phyloP scores from a whole-genome alignment of 139 green algal species.

The Chloropicon primus region DNA sequence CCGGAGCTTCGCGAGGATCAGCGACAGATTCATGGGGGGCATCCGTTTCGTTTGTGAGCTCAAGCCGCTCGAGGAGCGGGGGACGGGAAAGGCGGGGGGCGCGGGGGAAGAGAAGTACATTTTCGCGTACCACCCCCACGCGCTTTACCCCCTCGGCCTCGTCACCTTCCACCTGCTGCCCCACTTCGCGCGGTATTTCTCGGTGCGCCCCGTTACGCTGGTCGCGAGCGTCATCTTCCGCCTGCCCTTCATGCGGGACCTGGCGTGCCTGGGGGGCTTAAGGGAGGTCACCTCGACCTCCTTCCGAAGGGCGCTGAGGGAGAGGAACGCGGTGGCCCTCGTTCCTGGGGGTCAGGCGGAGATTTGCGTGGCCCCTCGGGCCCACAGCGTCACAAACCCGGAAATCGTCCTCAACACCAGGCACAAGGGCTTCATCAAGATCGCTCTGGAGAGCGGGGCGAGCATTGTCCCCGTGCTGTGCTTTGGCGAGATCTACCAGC shows the following conservation, averaged over 20 bases:
- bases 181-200: background rate
- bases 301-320: constrained; percentile 42
- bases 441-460: constrained; percentile 59
- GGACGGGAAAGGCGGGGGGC: background rate
- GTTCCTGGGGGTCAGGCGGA: constrained; percentile 73
- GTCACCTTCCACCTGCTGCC: constrained; percentile 47
- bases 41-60: constrained; percentile 34
- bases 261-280: constrained; percentile 2
- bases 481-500: constrained; percentile 51
- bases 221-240: constrained; percentile 20
- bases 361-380: constrained; percentile 22
- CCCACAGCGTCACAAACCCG: background rate
- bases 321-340: constrained; percentile 50
- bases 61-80: too few species aligned
- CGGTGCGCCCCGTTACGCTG: background rate
- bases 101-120: constrained; percentile 44
- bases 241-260: constrained; percentile 16
- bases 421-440: constrained; percentile 37
- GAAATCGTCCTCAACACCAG: background rate
- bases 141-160: constrained; percentile 41
- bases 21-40: constrained; percentile 47
- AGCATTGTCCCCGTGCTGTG: constrained; percentile 60
- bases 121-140: constrained; percentile 67
- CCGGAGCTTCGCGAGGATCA: constrained; percentile 28
- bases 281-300: constrained; percentile 40